These are phyloP conservation scores for Phytophthora crassamura DNA, from an alignment of 352 stramenopile genomes.

Conservation along the genomic window DNA sequence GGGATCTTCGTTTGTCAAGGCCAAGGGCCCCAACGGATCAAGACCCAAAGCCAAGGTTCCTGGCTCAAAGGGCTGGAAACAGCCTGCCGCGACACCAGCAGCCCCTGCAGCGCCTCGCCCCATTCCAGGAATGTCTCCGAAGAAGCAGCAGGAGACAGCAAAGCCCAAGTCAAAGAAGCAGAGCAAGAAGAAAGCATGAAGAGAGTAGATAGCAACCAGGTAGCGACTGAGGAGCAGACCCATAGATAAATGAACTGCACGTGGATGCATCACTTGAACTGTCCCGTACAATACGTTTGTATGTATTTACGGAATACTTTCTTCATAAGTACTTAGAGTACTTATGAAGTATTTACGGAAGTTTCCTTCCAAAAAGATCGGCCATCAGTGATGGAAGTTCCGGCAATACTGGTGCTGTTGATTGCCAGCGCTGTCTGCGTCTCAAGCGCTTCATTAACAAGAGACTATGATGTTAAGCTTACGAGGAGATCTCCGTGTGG, in stretches of 20 bases:
- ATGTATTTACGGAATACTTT: not conserved
- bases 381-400: slow-evolving; percentile 1
- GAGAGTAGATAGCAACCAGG: slow-evolving; percentile 18
- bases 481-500: not conserved
- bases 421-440: not conserved
- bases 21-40: slow-evolving; percentile 16
- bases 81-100: slow-evolving; percentile 10
- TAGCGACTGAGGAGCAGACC: slow-evolving; percentile 6
- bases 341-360: no score
- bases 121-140: slow-evolving; percentile 52
- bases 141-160: slow-evolving; percentile 28
- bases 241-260: slow-evolving; percentile 27
- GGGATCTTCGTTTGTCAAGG: slow-evolving; percentile 29
- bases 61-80: slow-evolving; percentile 34
- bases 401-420: slow-evolving; percentile 9
- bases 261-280: slow-evolving; percentile 1
- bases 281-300: not conserved
- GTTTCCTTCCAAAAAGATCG: slow-evolving; percentile 11
- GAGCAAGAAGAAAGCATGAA: slow-evolving; percentile 44
- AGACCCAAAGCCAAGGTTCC: slow-evolving; percentile 28
- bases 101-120: slow-evolving; percentile 18
- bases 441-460: not conserved
- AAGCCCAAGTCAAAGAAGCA: slow-evolving; percentile 39
- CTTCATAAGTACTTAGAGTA: no score
- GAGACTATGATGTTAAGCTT: not conserved